Conservation (phyloP, 495 filamentous ascomycete genomes). For the Talaromyces liani region DNA sequence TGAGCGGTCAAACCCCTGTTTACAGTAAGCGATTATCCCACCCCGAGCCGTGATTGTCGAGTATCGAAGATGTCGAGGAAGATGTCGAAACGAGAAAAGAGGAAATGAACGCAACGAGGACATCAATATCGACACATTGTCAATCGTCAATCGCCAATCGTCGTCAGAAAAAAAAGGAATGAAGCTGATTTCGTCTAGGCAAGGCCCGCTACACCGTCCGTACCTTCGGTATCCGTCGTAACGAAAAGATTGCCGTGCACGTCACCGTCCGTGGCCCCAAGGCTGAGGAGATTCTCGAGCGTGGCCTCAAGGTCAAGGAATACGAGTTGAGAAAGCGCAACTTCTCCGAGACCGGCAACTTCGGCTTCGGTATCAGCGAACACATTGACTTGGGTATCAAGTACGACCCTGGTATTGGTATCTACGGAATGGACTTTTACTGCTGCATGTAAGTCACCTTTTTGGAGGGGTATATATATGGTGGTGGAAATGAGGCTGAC, state of each 20-base stretch:
- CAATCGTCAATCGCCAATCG: not conserved
- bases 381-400: constrained; percentile 99
- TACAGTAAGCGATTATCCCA: constrained; percentile 61
- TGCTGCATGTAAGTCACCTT: constrained; percentile 79
- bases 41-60: not conserved
- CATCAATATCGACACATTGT: not conserved
- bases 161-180: not conserved
- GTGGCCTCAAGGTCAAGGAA: constrained; percentile 99
- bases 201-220: constrained; percentile 99
- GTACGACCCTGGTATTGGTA: constrained; percentile 98
- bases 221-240: constrained; percentile 99
- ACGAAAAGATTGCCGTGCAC: constrained; percentile 99
- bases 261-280: constrained; percentile 99
- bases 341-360: constrained; percentile 99
- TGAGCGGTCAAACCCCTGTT: constrained; percentile 98
- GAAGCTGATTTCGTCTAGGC: constrained; percentile 40
- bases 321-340: constrained; percentile 98
- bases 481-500: not conserved
- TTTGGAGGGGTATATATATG: too few relatives aligned
- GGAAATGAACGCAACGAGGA: not conserved
- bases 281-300: constrained; percentile 99
- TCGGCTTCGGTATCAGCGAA: constrained; percentile 99
- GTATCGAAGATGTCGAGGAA: constrained; percentile 3
- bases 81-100: not conserved
- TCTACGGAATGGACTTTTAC: constrained; percentile 99